These are phyloP conservation scores for Rasamsonia emersonii DNA, from an alignment of 2,329 filamentous ascomycete species.

Conservation along the genomic window DNA sequence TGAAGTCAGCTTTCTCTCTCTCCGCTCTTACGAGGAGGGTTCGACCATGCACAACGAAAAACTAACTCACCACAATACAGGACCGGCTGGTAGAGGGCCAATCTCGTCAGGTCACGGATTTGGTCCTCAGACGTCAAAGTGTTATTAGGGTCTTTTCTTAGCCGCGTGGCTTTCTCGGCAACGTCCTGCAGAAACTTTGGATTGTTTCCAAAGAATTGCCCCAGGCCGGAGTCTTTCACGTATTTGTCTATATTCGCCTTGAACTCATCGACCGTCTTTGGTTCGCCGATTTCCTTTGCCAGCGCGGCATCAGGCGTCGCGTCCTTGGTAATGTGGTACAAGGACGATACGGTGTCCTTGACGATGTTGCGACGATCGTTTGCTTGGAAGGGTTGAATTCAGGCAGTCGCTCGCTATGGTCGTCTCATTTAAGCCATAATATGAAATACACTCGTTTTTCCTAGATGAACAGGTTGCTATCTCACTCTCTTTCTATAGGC, in stretches of 20 bases:
- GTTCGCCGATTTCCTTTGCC: not conserved
- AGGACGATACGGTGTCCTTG: too few species aligned
- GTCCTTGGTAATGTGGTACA: too few species aligned
- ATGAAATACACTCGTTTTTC: too few species aligned
- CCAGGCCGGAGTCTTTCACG: not conserved
- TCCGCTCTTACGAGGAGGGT: too few species aligned
- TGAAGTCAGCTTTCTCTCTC: not conserved
- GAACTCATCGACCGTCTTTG: constrained; percentile 2
- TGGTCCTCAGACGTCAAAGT: not conserved
- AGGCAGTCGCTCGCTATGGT: too few species aligned
- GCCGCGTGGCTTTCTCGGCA: not conserved
- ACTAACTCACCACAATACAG: constrained; percentile 2
- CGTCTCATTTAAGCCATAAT: too few species aligned
- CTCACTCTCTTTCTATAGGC: too few species aligned
- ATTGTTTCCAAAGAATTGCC: not conserved
- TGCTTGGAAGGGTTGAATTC: too few species aligned
- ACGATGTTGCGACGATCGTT: too few species aligned
- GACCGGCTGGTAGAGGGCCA: constrained; percentile 1
- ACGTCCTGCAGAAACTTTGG: not conserved
- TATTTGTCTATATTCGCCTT: constrained; percentile 1
- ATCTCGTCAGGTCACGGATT: not conserved
- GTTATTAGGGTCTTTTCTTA: not conserved
- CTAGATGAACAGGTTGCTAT: too few species aligned
- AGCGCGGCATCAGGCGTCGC: too few species aligned
- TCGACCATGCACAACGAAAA: too few species aligned